Evolutionary conservation across 1,139 yeast species (phyloP), one percentile per base, ranked within the genome.

Genomic region (Kodamaea sp.): DNA sequence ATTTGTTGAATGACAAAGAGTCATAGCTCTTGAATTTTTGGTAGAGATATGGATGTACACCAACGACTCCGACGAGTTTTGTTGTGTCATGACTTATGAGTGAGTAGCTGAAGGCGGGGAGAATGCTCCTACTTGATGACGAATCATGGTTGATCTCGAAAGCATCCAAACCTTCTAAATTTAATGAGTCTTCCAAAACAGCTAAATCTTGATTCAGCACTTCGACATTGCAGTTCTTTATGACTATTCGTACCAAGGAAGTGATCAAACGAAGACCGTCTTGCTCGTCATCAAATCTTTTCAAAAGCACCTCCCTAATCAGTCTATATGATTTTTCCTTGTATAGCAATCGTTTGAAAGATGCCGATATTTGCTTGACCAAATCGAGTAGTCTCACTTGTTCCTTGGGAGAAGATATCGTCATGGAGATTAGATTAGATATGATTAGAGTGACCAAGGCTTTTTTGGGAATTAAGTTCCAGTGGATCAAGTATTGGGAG

Each of bases 1-100:
- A 41, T 18, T 47, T 50, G 12, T 46, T 34, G 15, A 36, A 45
- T 5, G 53, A 35, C 4, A 51, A 29, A 1, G 47, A 39, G 18
- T 42, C 43, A 21, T 42, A 40, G 7, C 38, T 23, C 12, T 44
- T 45, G 37, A 55, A 47, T 22, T 51, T 46, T 4, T 47, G 44
- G 10, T 49, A 37, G 4, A 63, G 39, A 28, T 43, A 46, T 4
- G 67, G 64, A 42, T 63, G 66, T 9, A 59, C 43, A 19, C 39
- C 36, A 7, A 64, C 39, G 7, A 53, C 44, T 1, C 65, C 64
- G 2, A 39, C 25, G 19, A 24, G 34, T 14, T 41, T 41, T 11
- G 37, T 27, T 5, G 28, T 12, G 9, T 29, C 22, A 4, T 22
- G 6, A 15, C 26, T 16, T 7, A 34, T 21, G 5, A 28, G 32